A percentile compares a stretch with the other conserved stretches of the same genome.
phyloP scores from a whole-genome alignment of 225 moss, liverwort and hornwort genomes.

The Bryoerythrophyllum caledonicum region DNA sequence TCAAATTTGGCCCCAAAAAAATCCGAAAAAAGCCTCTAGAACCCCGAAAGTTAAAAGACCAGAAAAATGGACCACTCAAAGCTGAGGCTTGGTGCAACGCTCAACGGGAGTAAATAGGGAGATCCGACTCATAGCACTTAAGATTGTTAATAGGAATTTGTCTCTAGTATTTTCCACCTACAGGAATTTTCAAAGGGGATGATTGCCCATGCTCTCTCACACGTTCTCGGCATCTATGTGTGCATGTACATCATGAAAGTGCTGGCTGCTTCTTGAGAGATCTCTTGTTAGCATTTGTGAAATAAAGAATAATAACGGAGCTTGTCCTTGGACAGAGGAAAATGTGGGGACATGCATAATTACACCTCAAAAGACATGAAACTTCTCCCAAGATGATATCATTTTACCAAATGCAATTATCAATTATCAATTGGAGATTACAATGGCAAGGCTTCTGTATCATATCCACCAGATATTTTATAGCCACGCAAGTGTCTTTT shows the following conservation, averaged over 20 bases:
- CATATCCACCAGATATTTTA: too few relatives aligned
- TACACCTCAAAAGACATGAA: not conserved
- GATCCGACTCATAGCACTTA: not conserved
- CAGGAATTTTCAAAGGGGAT: not conserved
- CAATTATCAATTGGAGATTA: too few relatives aligned
- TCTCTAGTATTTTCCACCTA: not conserved
- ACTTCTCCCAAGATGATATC: not conserved
- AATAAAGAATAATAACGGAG: not conserved
- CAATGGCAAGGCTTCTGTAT: too few relatives aligned
- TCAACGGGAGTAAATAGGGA: too few relatives aligned
- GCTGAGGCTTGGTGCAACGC: too few relatives aligned
- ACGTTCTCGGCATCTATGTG: not conserved
- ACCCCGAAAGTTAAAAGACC: too few relatives aligned
- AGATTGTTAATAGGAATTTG: not conserved
- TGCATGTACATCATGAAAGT: not conserved
- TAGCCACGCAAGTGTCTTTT: not conserved
- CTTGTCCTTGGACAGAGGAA: not conserved
- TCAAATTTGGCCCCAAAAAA: too few relatives aligned
- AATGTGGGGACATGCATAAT: not conserved
- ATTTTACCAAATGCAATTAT: too few relatives aligned
- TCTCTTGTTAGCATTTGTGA: not conserved
- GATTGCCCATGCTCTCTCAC: not conserved
- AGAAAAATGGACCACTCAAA: too few relatives aligned
- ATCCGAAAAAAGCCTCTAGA: too few relatives aligned
- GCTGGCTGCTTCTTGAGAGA: not conserved